Evolutionary conservation across 768 basidiomycete genomes (phyloP).

Genomic region (Mycena haematopus): DNA sequence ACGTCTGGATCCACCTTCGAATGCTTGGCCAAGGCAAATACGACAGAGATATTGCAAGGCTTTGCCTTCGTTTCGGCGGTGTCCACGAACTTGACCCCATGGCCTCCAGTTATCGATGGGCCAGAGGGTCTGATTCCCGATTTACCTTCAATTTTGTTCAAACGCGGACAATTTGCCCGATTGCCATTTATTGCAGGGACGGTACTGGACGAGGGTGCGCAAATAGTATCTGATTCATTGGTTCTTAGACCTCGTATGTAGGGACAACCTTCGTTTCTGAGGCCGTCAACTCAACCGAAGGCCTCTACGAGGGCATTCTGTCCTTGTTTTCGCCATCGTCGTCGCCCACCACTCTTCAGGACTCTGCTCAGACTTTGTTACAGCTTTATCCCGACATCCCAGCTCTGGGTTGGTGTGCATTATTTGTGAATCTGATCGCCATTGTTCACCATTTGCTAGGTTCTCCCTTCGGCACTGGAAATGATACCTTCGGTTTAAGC

Average conservation of each 20-base stretch:
- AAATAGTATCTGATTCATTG: background rate
- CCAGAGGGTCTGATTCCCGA: constrained; percentile 45
- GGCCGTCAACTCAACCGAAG: constrained; percentile 32
- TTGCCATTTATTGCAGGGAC: constrained; percentile 55
- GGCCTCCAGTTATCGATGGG: constrained; percentile 48
- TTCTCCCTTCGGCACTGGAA: constrained; percentile 46
- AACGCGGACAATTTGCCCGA: constrained; percentile 40
- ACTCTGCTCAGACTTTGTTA: constrained; percentile 34
- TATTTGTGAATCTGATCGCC: background rate
- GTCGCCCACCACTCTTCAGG: constrained; percentile 23
- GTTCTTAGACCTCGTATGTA: constrained; percentile 10
- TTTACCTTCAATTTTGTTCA: constrained; percentile 41
- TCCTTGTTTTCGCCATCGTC: constrained; percentile 31
- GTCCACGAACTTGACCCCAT: constrained; percentile 36
- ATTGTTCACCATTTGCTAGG: background rate
- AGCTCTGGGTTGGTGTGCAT: constrained; percentile 32
- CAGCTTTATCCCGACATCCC: constrained; percentile 50
- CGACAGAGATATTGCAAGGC: constrained; percentile 37
- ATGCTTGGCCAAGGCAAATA: constrained; percentile 38
- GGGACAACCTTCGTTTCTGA: constrained; percentile 39
- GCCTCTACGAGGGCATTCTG: constrained; percentile 22
- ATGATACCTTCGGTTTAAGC: constrained; percentile 49
- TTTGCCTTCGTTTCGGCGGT: constrained; percentile 30
- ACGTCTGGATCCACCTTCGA: constrained; percentile 40
- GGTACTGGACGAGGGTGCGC: constrained; percentile 29